A percentile compares a stretch with the other conserved stretches of the same genome.
Evolutionary conservation across 768 basidiomycete genomes (phyloP).

Genomic region (Antrodiella citrinella): DNA sequence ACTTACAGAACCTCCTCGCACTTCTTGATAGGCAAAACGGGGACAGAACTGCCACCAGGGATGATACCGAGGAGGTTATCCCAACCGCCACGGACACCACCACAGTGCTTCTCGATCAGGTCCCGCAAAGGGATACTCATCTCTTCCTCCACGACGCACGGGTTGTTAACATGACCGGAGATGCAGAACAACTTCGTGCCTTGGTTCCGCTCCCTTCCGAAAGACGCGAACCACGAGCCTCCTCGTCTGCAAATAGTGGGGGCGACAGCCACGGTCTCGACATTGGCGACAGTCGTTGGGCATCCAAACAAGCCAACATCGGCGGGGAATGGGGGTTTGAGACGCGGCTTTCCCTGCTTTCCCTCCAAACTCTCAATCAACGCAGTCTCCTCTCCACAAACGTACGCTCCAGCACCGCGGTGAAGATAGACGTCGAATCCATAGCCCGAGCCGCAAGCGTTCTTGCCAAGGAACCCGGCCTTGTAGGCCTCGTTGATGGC

Average conservation of each 20-base stretch:
- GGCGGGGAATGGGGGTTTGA: conserved; percentile 98
- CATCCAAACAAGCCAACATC: conserved; percentile 97
- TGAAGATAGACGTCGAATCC: conserved; percentile 98
- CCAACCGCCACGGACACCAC: conserved; percentile 93
- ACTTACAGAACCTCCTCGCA: conserved; percentile 87
- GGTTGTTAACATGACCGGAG: conserved; percentile 96
- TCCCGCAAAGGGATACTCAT: conserved; percentile 97
- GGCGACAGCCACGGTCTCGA: conserved; percentile 96
- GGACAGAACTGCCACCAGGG: conserved; percentile 92
- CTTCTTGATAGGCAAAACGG: conserved; percentile 75
- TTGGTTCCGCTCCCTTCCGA: conserved; percentile 87
- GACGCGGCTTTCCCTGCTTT: conserved; percentile 94
- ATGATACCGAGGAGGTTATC: conserved; percentile 95
- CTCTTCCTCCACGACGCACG: conserved; percentile 96
- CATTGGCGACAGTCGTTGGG: conserved; percentile 95
- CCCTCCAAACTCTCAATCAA: conserved; percentile 96
- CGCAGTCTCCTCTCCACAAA: conserved; percentile 98
- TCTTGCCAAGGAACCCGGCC: conserved; percentile 78
- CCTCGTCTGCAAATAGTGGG: conserved; percentile 94
- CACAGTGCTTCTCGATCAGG: conserved; percentile 93
- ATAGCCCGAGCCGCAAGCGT: conserved; percentile 90
- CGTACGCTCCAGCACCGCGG: conserved; percentile 96
- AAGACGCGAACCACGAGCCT: conserved; percentile 82
- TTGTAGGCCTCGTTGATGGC: conserved; percentile 95
- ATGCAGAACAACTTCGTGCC: conserved; percentile 98